Base-by-base conservation (phyloP, 2,329 filamentous ascomycete genomes). In the Sarocladiaceae sp. region DNA sequence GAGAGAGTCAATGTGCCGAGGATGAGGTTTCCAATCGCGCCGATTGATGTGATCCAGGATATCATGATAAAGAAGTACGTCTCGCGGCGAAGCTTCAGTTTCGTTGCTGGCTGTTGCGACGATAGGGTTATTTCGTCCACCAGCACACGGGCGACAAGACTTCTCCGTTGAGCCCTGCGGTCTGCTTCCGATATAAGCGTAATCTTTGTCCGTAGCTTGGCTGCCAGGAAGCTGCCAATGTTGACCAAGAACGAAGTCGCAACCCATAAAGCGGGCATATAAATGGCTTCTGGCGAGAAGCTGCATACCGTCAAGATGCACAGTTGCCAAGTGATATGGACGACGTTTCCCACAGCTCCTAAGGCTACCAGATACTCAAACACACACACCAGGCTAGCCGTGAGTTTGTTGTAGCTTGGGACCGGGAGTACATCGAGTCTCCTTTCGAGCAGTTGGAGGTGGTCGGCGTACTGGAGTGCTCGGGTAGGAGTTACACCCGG, bases 301-400 rank as follows among this genome's bases (percentile, higher is more conserved):
- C 47, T 50, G 31, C 47, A 50, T n/a, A 50, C 47, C 3, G 47
- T 50, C 12, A 50, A 18, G 31, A 37, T 37, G 47, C 47, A 50
- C 5, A 50, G 47, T 22, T 50, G 47, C 29, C 29, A 36, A 7
- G 47, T 50, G 29, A 50, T 37, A 22, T 50, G 47, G 3, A 37
- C 20, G 18, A 50, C 47, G 15, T 50, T 50, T 6, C 18, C 29
- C 15, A 37, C 22, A 13, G 47, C 47, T 5, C 26, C 20, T 11
- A 37, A 37, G 5, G 29, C 47, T 3, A 37, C 31, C 17, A 33
- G 5, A 33, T 50, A 50, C 22, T 50, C 29, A 5, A 50, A n/a
- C 4, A 26, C 22, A 15, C n/a, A 37, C 11, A 50, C 20, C 15
- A 37, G 4, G n/a, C 11, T 23, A 15, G 47, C 47, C 4, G 47